Percentiles rank a stretch among this genome's conserved stretches.
phyloP scores from a whole-genome alignment of 768 basidiomycete species.

The Calocera viscosa region DNA sequence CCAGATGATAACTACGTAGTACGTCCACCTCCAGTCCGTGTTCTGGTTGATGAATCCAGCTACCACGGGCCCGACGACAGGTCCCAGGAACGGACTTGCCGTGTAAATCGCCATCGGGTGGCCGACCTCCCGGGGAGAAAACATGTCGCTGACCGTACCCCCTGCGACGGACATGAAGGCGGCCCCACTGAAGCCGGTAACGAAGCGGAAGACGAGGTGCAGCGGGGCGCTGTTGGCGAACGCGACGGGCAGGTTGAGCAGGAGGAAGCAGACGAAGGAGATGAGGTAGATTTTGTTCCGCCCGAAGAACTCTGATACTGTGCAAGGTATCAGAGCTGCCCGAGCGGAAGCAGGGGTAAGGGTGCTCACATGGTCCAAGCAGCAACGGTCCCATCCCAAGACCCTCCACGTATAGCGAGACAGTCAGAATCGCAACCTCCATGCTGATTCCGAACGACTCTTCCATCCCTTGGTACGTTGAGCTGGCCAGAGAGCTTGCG shows the following conservation, averaged over 20 bases:
- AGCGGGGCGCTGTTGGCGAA: slow-evolving; percentile 45
- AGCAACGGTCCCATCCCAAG: slow-evolving; percentile 28
- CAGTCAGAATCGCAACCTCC: slow-evolving; percentile 39
- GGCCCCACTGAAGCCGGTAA: slow-evolving; percentile 43
- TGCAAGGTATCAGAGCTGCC: neutral
- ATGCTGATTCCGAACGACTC: slow-evolving; percentile 40
- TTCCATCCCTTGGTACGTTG: slow-evolving; percentile 49
- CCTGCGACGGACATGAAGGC: slow-evolving; percentile 53
- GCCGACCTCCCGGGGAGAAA: slow-evolving; percentile 41
- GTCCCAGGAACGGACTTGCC: slow-evolving; percentile 44
- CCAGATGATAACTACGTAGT: slow-evolving; percentile 60
- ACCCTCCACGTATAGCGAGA: slow-evolving; percentile 36
- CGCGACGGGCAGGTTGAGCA: slow-evolving; percentile 57
- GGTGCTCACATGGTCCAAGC: slow-evolving; percentile 27
- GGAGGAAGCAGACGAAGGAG: slow-evolving; percentile 49
- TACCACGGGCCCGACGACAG: slow-evolving; percentile 45
- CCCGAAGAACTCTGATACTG: slow-evolving; percentile 47
- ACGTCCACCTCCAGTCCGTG: slow-evolving; percentile 64
- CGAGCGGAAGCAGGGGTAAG: neutral
- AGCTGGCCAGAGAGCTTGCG: slow-evolving; percentile 30
- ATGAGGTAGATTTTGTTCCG: slow-evolving; percentile 49
- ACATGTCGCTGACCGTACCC: slow-evolving; percentile 48
- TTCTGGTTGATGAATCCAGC: slow-evolving; percentile 43
- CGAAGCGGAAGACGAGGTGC: slow-evolving; percentile 48
- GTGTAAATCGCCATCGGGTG: slow-evolving; percentile 47